These are phyloP conservation scores for Trichothecium roseum DNA, from an alignment of 2,329 filamentous ascomycete species.

Conservation along the genomic window DNA sequence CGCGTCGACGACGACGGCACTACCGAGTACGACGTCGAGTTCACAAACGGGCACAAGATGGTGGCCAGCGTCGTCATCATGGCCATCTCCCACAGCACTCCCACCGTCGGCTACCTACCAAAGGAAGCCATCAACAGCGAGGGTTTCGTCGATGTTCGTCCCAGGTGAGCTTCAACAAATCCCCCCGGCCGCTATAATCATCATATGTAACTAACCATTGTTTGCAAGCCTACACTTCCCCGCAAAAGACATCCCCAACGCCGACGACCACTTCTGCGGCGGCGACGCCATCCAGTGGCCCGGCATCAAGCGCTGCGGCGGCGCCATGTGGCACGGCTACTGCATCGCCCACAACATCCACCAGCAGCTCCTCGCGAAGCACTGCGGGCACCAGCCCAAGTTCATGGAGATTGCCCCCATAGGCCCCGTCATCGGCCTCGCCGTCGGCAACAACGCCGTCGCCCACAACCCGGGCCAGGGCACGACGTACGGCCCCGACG, in stretches of 20 bases:
- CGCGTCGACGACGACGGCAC: conserved; percentile 32
- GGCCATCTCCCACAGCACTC: conserved; percentile 53
- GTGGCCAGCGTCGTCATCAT: conserved; percentile 56
- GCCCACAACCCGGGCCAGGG: conserved; percentile 48
- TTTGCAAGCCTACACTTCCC: conserved; percentile 41
- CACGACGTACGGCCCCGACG: conserved; percentile 48
- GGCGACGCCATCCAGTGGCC: conserved; percentile 64
- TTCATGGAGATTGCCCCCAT: conserved; percentile 41
- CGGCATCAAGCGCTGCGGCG: conserved; percentile 70
- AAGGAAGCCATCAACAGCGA: conserved; percentile 46
- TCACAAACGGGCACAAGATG: conserved; percentile 51
- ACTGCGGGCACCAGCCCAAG: conserved; percentile 21
- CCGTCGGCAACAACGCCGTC: conserved; percentile 59
- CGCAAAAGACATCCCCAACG: conserved; percentile 38
- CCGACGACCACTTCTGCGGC: conserved; percentile 52
- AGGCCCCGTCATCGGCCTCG: conserved; percentile 58
- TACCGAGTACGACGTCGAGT: conserved; percentile 36
- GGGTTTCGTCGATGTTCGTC: conserved; percentile 53
- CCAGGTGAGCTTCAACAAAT: conserved; percentile 30
- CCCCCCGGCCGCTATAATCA: not conserved
- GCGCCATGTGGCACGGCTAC: conserved; percentile 64
- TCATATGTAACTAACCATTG: not conserved
- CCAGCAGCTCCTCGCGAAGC: conserved; percentile 42
- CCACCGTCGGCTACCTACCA: conserved; percentile 55
- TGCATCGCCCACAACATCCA: conserved; percentile 57